Percentiles rank a stretch among this genome's conserved stretches.
Conservation (phyloP, 225 moss, liverwort and hornwort genomes). For the Polytrichum commune region DNA sequence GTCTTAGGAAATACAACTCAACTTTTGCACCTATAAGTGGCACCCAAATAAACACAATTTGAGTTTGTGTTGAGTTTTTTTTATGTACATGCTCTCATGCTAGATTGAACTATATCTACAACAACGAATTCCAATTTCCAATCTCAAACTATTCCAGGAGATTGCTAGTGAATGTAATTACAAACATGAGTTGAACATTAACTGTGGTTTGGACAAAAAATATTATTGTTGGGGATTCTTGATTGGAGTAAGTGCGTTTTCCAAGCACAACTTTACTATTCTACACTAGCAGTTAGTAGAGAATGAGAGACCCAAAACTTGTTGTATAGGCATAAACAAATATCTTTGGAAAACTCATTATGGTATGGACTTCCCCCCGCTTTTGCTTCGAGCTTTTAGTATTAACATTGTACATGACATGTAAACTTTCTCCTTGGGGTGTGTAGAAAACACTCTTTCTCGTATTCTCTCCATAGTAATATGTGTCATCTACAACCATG, state of each 20-base stretch:
- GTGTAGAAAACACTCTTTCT: constrained; percentile 12
- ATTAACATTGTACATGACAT: constrained; percentile 36
- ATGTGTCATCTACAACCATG: constrained; percentile 16
- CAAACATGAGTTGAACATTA: too few species aligned
- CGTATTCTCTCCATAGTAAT: constrained; percentile 6
- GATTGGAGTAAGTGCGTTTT: constrained; percentile 73
- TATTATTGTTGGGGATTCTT: constrained; percentile 79
- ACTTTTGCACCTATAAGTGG: too few species aligned
- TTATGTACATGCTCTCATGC: too few species aligned
- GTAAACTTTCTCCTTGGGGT: constrained; percentile 13
- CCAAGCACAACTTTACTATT: constrained; percentile 28
- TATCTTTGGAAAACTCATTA: constrained; percentile 14
- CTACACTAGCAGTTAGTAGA: constrained; percentile 31
- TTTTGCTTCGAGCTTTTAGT: not conserved
- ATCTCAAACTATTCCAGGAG: too few species aligned
- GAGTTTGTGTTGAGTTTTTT: too few species aligned
- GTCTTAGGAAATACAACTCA: too few species aligned
- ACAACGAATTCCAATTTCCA: too few species aligned
- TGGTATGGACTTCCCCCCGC: not conserved
- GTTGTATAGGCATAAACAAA: constrained; percentile 30
- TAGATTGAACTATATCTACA: too few species aligned
- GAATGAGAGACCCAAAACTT: not conserved
- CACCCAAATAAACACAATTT: too few species aligned
- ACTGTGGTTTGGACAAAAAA: not conserved
- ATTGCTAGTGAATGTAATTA: too few species aligned